Base-by-base conservation (phyloP, 2,329 filamentous ascomycete species). In the Penicillium polonicum region DNA sequence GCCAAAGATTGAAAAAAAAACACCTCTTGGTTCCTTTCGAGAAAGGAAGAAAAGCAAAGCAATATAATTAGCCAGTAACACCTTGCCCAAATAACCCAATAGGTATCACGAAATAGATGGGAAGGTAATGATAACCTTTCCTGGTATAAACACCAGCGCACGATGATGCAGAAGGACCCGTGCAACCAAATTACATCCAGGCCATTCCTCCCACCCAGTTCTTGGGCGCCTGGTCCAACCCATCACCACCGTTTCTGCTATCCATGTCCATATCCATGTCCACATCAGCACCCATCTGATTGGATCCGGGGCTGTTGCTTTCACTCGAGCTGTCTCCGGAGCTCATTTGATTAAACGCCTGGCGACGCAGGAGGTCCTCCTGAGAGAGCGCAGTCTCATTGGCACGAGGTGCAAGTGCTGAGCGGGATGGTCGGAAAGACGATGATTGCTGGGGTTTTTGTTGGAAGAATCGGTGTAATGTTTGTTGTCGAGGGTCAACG, bases 391-490 rank as follows among this genome's bases (percentile, higher is more conserved):
- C 55, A 19, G 61, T 61, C 48, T 65, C 59, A 42, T 65, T 68
- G 17, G 64, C 65, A 19, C 64, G 65, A n/a, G 65, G 62, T 6
- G 63, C 65, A 12, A 67, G 60, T 3, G 65, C 55, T 48, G 66
- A 55, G 15, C 61, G 65, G 19, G 57, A 62, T 52, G 51, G 65
- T 60, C 57, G 59, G 48, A 58, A 64, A 27, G 50, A 53, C 21
- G 55, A 64, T 41, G 21, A 49, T 53, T 48, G 59, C 57, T 55
- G 70, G 54, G 33, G 60, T 39, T 49, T 65, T 60, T 48, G 65
- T 38, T 73, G 73, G 61, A 78, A 78, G 65, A 77, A 78, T 49
- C 69, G 72, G 42, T 70, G 68, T 39, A 78, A 58, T 29, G 74
- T 74, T 61, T 76, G 73, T 49, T 78, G 76, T 23, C 73, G 74